Conservation (phyloP, 2,329 filamentous ascomycete species). For the Berkeleyomyces rouxiae region DNA sequence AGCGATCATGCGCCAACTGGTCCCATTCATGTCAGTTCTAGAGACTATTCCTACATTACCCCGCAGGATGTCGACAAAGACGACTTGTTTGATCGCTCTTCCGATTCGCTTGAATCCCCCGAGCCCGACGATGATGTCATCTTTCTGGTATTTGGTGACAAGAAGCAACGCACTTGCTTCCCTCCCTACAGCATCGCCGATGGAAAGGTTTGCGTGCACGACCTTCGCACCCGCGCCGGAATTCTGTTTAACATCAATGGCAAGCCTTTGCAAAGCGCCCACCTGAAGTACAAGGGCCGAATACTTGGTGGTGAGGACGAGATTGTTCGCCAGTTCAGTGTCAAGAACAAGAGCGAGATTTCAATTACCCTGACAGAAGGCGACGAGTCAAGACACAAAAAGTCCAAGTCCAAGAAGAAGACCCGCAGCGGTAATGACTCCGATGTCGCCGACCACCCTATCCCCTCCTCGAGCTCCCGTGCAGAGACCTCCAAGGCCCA, state of each 20-base stretch:
- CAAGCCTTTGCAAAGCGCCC: conserved; percentile 47
- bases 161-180: conserved; percentile 26
- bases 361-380: conserved; percentile 21
- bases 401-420: conserved; percentile 28
- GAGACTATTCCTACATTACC: conserved; percentile 73
- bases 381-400: conserved; percentile 19
- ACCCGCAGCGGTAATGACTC: conserved; percentile 18
- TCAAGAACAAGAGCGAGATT: conserved; percentile 44
- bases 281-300: conserved; percentile 43
- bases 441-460: neutral
- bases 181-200: conserved; percentile 60
- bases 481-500: neutral
- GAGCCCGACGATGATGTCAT: conserved; percentile 9
- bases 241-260: conserved; percentile 50
- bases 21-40: conserved; percentile 46
- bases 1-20: conserved; percentile 24
- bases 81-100: conserved; percentile 19
- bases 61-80: conserved; percentile 45
- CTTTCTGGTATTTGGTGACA: conserved; percentile 1
- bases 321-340: conserved; percentile 41
- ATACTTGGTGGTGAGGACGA: conserved; percentile 27
- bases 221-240: conserved; percentile 50
- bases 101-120: neutral
- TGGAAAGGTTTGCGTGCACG: conserved; percentile 49
- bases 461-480: neutral